Conservation (phyloP, 495 filamentous ascomycete species). For the Cercophora sp. region DNA sequence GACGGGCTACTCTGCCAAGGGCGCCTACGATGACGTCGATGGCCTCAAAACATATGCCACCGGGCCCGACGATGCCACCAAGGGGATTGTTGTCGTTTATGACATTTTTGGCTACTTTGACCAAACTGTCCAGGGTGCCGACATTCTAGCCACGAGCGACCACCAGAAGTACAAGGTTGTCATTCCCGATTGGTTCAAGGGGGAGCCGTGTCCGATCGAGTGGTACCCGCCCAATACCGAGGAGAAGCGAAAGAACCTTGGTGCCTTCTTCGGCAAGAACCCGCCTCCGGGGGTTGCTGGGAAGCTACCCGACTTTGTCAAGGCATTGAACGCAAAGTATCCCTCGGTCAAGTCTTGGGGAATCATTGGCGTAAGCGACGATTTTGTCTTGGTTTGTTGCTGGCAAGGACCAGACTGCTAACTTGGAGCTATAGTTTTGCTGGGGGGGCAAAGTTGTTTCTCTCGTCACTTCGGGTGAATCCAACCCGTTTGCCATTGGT, state of each 20-base stretch:
- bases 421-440: conserved; percentile 54
- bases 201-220: conserved; percentile 49
- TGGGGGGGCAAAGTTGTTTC: conserved; percentile 81
- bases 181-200: conserved; percentile 68
- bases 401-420: not conserved
- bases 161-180: conserved; percentile 58
- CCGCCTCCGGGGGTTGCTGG: conserved; percentile 58
- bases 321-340: conserved; percentile 51
- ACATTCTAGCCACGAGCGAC: conserved; percentile 60
- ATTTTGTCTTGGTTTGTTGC: not conserved
- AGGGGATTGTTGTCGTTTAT: conserved; percentile 59
- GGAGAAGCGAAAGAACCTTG: conserved; percentile 73
- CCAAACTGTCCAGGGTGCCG: conserved; percentile 66
- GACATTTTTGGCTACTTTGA: conserved; percentile 73
- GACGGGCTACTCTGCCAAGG: conserved; percentile 61
- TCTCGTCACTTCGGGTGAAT: conserved; percentile 53
- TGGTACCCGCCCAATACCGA: conserved; percentile 76
- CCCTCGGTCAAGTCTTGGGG: conserved; percentile 70
- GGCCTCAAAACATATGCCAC: conserved; percentile 68
- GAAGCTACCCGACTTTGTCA: conserved; percentile 60
- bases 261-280: conserved; percentile 69
- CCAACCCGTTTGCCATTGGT: conserved; percentile 63
- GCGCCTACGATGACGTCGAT: conserved; percentile 58
- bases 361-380: conserved; percentile 61
- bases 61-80: conserved; percentile 53